Base-by-base conservation (phyloP, 345 rosid genomes). In the Rhizophora mangle region DNA sequence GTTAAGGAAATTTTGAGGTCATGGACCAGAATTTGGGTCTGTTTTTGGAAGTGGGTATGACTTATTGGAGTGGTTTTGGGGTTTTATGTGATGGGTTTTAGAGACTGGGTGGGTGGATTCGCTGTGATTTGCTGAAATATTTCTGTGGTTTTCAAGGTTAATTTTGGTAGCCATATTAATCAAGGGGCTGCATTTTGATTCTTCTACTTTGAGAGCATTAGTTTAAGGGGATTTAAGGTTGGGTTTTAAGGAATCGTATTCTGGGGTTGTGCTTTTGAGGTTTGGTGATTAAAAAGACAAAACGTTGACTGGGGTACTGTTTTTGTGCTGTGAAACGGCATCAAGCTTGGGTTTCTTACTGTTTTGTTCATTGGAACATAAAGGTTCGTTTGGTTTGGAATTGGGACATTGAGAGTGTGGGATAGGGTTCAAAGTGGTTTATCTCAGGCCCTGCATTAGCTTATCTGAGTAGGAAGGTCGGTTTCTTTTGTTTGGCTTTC, bases 141-240 rank as follows among this genome's bases (percentile, higher is more conserved):
- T 36, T 70, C 72, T 75, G 39, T 70, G 74, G 67, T 74, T 57
- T 60, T 73, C 30, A 27, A 49, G 63, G 26, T 46, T 64, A 26
- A 32, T 58, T 68, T 64, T 57, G 46, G 34, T 53, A 30, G 31
- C 27, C 24, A 30, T 32, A 22, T 62, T 6, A 31, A 34, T 10
- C 46, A 71, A 71, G 74, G 62, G 76, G 75, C 73, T 74, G 43
- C 83, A 82, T 82, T 76, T 77, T 66, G 64, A 39, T 68, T 27
- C 24, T 31, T 37, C 67, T 22, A 29, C 61, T 39, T 31, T 60
- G 15, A 26, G 31, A 15, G 21, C 31, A 5, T 39, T 68, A 22
- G 46, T 30, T 52, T 58, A 21, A 67, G 69, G 59, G 68, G 66
- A 37, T 74, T 55, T 19, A 31, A 54, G 34, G 24, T 68, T 27